These are phyloP conservation scores for Vitis amurensis DNA, from an alignment of 164 flowering plant genomes.

Conservation along the genomic window DNA sequence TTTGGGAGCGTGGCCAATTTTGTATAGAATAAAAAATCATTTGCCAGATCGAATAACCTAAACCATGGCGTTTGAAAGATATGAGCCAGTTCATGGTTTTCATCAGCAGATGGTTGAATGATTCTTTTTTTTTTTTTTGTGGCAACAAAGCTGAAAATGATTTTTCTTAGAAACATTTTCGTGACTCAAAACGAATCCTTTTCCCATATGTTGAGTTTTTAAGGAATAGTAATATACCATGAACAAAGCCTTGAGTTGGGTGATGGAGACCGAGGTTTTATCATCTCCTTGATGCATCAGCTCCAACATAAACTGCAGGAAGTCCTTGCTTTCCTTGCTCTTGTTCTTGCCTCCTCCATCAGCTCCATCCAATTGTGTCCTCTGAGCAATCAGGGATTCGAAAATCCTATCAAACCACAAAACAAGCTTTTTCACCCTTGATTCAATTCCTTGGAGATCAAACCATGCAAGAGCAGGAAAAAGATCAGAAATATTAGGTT, in stretches of 20 bases:
- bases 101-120: too few relatives aligned
- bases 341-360: neutral
- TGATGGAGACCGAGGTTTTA: conserved; percentile 9
- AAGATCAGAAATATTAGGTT: conserved; percentile 30
- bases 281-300: conserved; percentile 15
- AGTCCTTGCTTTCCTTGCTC: conserved; percentile 15
- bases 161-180: too few relatives aligned
- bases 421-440: conserved; percentile 1
- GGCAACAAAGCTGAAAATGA: too few relatives aligned
- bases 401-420: conserved; percentile 13
- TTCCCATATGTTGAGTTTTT: too few relatives aligned
- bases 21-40: too few relatives aligned
- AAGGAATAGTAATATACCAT: conserved; percentile 8
- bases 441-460: conserved; percentile 32
- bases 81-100: too few relatives aligned
- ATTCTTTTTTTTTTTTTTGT: too few relatives aligned
- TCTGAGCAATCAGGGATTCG: conserved; percentile 11
- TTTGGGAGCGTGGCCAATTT: too few relatives aligned
- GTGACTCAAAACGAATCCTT: too few relatives aligned
- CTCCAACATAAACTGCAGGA: conserved; percentile 26
- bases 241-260: conserved; percentile 17
- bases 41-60: too few relatives aligned
- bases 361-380: neutral
- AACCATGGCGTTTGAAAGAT: too few relatives aligned
- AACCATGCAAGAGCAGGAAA: conserved; percentile 27